phyloP scores from a whole-genome alignment of 805 yeast species.

The Yarrowia bubula region DNA sequence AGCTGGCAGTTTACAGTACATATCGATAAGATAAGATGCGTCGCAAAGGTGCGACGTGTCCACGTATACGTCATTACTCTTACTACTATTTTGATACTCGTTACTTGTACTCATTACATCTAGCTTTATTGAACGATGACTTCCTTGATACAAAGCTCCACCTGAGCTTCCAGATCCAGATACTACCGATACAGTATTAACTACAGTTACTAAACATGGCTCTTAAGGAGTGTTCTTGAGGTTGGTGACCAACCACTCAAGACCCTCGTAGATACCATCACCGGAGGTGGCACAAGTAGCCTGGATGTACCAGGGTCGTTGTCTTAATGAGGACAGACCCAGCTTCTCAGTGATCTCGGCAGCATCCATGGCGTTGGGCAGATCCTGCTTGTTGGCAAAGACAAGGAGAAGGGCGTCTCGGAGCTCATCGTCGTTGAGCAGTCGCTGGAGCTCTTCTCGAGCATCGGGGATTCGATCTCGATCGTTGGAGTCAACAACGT shows the following conservation, averaged over 20 bases:
- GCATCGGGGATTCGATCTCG: slow-evolving; percentile 98
- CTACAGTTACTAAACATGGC: slow-evolving; percentile 26
- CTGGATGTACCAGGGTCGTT: slow-evolving; percentile 99
- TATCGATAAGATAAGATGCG: slow-evolving; percentile 7
- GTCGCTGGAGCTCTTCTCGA: slow-evolving; percentile 96
- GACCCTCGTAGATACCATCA: slow-evolving; percentile 97
- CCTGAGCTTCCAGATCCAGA: slow-evolving; percentile 16
- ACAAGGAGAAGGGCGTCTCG: slow-evolving; percentile 94
- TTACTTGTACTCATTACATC: slow-evolving; percentile 4
- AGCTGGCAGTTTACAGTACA: slow-evolving; percentile 13
- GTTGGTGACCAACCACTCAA: slow-evolving; percentile 93
- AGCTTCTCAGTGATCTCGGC: slow-evolving; percentile 97
- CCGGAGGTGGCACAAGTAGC: slow-evolving; percentile 99
- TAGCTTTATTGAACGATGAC: slow-evolving; percentile 4
- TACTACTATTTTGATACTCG: too few relatives aligned
- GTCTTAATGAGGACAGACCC: slow-evolving; percentile 95
- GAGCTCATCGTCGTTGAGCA: slow-evolving; percentile 97
- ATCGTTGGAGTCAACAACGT: slow-evolving; percentile 96
- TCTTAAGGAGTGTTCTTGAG: slow-evolving; percentile 55
- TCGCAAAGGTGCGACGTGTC: slow-evolving; percentile 13
- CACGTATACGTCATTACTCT: background rate
- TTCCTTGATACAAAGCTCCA: slow-evolving; percentile 11
- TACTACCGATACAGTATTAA: slow-evolving; percentile 26
- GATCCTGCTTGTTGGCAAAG: slow-evolving; percentile 97
- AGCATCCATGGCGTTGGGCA: slow-evolving; percentile 98